Evolutionary conservation across 2,329 filamentous ascomycete genomes (phyloP), one percentile per base, ranked within the genome.

Genomic region (Nectriaceae sp.): DNA sequence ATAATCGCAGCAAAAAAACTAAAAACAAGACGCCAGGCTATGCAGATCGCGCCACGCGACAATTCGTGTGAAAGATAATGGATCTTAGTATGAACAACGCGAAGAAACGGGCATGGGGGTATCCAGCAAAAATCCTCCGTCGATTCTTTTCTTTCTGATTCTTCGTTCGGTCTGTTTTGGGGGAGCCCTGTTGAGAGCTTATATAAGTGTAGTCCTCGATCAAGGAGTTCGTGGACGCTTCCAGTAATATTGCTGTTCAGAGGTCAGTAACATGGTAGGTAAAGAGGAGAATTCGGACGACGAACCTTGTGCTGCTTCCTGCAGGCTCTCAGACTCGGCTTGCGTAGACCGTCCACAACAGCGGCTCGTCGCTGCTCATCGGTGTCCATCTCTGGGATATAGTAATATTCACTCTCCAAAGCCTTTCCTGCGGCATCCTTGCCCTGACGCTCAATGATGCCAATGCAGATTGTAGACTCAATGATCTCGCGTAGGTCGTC

Each of bases 331-430:
- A 99, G 74, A 61, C 90, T 94, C 37, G 92, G 93, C 72, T 96
- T 96, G 47, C 90, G 82, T 66, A 97, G 75, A 44, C 90, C 89
- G 57, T 92, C 86, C 2, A 92, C 90, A 13, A 97, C 90, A 19
- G 91, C 88, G 45, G 90, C 82, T 43, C 89, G 83, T 50, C 93
- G 83, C 65, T 87, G 83, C 54, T 85, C 80, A 65, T 97, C 91
- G 3, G 79, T 76, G 65, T 99, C 94, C 63, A 84, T 79, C 68
- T 97, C 93, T 0, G 92, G 89, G 6, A 97, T 78, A 65, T 99
- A 99, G 72, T 97, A 97, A 69, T 95, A 97, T 69, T 99, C 92
- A 75, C 89, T 95, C 76, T 99, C 93, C 1, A 99, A 80, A 5
- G 87, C 75, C 74, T 97, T 94, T 58, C 94, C 94, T 0, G 94